These are phyloP conservation scores for Achaetomium macrosporum DNA, from an alignment of 2,329 filamentous ascomycete species.

Conservation along the genomic window DNA sequence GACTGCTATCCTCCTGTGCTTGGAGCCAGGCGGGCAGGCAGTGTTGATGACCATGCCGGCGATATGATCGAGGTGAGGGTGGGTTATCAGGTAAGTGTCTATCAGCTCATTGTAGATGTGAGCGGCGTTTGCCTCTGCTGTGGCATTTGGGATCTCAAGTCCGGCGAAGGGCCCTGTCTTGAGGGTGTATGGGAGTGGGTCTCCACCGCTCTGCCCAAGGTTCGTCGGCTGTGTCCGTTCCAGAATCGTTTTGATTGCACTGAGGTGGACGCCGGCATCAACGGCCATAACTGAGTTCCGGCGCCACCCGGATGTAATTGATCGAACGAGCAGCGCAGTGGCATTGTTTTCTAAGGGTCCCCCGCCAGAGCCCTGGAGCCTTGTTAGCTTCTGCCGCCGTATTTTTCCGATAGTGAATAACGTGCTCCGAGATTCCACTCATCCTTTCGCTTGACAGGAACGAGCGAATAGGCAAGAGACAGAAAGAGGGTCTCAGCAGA, in stretches of 20 bases:
- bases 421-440: too few species aligned
- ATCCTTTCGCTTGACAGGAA: too few species aligned
- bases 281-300: slow-evolving; percentile 83
- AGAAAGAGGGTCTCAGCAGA: too few species aligned
- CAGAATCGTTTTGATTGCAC: slow-evolving; percentile 76
- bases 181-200: slow-evolving; percentile 49
- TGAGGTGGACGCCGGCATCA: slow-evolving; percentile 85
- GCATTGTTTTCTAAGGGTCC: slow-evolving; percentile 87
- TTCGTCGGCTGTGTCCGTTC: slow-evolving; percentile 44
- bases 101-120: slow-evolving; percentile 74
- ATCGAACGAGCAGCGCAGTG: slow-evolving; percentile 83
- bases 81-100: slow-evolving; percentile 86
- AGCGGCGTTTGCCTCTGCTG: slow-evolving; percentile 69
- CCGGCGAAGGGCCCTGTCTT: slow-evolving; percentile 73
- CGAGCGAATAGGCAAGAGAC: too few species aligned
- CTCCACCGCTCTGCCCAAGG: slow-evolving; percentile 29
- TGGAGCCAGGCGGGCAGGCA: slow-evolving; percentile 69
- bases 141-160: slow-evolving; percentile 61
- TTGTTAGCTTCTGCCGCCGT: slow-evolving; percentile 16
- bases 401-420: too few species aligned
- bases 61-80: slow-evolving; percentile 95
- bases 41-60: slow-evolving; percentile 91
- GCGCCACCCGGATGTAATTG: slow-evolving; percentile 70
- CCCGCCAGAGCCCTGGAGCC: slow-evolving; percentile 71
- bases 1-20: slow-evolving; percentile 77